Conservation (phyloP, 306 rosid species). For the Vigna hirtella region DNA sequence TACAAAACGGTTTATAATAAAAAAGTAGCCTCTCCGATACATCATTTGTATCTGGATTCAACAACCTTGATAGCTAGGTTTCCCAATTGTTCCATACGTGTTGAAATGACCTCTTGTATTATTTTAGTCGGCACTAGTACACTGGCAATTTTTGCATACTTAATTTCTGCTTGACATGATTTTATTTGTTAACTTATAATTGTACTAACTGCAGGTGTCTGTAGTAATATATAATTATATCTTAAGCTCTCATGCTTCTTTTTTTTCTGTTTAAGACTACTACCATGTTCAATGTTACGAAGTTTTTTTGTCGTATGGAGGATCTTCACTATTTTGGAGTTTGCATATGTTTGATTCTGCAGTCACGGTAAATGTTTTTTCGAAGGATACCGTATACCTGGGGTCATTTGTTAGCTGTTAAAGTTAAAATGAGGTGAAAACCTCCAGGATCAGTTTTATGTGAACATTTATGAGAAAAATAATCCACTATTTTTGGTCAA, state of each 20-base stretch:
- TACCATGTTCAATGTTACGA: conserved; percentile 9
- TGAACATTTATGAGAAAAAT: conserved; percentile 17
- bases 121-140: background rate
- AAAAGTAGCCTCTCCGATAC: too few species aligned
- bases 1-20: too few species aligned
- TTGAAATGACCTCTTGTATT: background rate
- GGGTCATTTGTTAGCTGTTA: background rate
- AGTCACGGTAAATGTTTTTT: background rate
- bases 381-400: background rate
- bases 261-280: background rate
- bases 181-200: conserved; percentile 26
- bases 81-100: background rate
- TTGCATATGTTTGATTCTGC: conserved; percentile 21
- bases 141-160: conserved; percentile 8
- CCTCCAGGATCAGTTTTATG: conserved; percentile 2
- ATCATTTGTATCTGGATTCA: too few species aligned
- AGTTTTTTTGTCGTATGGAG: background rate
- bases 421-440: background rate
- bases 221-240: background rate
- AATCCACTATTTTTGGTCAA: background rate
- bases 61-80: background rate
- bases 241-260: background rate
- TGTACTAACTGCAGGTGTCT: background rate
- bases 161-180: background rate
- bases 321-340: background rate